Base-by-base conservation (phyloP, 2,329 filamentous ascomycete species). In the Chalaropsis ovoidea region DNA sequence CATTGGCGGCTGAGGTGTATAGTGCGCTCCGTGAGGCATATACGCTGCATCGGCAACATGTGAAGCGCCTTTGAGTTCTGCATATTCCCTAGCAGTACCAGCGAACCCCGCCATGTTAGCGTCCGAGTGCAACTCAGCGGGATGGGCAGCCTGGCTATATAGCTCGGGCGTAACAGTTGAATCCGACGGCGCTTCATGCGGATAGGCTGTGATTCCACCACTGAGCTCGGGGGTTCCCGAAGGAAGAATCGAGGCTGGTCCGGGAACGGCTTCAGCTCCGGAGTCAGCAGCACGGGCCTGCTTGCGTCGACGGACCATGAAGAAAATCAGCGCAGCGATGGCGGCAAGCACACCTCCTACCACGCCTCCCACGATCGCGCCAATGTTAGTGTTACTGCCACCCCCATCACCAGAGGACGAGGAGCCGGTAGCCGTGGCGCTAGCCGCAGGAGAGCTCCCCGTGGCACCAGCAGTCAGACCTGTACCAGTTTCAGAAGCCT, bases 131-230 rank as follows among this genome's bases (percentile, higher is more conserved):
- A 52, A 2, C 19, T 52, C 47, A 27, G 6, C 47, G 15, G n/a
- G 47, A 11, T 6, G 1, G 8, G 15, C 22, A 6, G 3, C 22
- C 15, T 82, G 63, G 81, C 79, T 4, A 89, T 31, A 62, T 35
- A 62, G 19, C 41, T 49, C 61, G 24, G 61, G 42, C 2, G 61
- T 62, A 3, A 27, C 27, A 31, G 61, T 31, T 1, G 42, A 31
- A 11, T 35, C 41, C 17, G 52, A 11, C 15, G 63, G 11, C 42
- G 27, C 63, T 47, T 64, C 63, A 11, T 64, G 63, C 15, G 15
- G 24, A 13, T 47, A 35, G 10, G 24, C 31, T 1, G 24, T 31
- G 15, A 13, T 22, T 35, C 63, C 63, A 6, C 63, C 39, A 10
- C 6, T 5, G 7, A 64, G 52, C 42, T 64, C 63, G 2, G 63